These are phyloP conservation scores for Penicillium tannophilum DNA, from an alignment of 495 filamentous ascomycete species.

Conservation along the genomic window DNA sequence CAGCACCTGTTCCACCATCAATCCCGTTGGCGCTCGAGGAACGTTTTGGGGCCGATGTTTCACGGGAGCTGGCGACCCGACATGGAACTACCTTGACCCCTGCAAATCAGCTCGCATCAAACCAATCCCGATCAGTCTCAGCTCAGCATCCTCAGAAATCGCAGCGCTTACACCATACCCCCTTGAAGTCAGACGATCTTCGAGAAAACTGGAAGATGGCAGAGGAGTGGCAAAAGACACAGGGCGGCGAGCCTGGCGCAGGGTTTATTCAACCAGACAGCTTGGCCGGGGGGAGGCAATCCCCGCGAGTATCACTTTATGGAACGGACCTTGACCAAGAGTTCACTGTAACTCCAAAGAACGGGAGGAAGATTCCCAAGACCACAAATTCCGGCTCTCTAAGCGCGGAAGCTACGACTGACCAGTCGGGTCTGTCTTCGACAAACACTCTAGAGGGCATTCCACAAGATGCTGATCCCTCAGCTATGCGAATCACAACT, in stretches of 20 bases:
- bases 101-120: conserved; percentile 9
- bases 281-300: background rate
- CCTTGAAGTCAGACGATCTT: conserved; percentile 25
- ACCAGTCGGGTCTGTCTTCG: background rate
- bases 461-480: background rate
- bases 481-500: conserved; percentile 9
- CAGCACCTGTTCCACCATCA: conserved; percentile 17
- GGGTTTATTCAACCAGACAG: background rate
- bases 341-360: conserved; percentile 34
- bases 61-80: conserved; percentile 32
- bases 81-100: conserved; percentile 32
- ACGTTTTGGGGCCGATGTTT: conserved; percentile 37
- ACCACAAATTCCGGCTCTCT: background rate
- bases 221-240: conserved; percentile 26
- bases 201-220: conserved; percentile 33
- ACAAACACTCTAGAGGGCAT: background rate
- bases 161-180: conserved; percentile 15
- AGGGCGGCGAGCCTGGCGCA: background rate
- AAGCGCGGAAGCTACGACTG: background rate
- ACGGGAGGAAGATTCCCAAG: conserved; percentile 16
- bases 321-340: conserved; percentile 33
- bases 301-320: background rate
- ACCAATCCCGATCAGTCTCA: conserved; percentile 5
- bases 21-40: conserved; percentile 34
- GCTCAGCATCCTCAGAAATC: background rate